Percentiles rank a stretch among this genome's conserved stretches.
Evolutionary conservation across 176 grass and related monocot species (phyloP).

Genomic region (Carex littledalei): DNA sequence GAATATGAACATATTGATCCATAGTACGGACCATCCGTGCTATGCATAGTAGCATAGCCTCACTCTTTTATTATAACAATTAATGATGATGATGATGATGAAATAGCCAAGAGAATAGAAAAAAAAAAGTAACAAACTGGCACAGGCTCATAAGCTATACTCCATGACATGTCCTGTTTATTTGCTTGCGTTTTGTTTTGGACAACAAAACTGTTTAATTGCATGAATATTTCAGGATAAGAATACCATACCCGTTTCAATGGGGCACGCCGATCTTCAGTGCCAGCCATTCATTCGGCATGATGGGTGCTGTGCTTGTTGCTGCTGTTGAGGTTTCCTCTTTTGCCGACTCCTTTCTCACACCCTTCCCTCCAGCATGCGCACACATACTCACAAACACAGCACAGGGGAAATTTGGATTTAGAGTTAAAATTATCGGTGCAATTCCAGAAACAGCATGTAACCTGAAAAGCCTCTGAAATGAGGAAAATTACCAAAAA

Average conservation of each 20-base stretch:
- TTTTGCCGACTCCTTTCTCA: neutral
- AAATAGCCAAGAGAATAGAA: neutral
- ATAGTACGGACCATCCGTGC: too few species aligned
- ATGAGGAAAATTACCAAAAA: neutral
- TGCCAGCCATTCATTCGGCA: slow-evolving; percentile 91
- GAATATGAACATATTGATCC: too few species aligned
- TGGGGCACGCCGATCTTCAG: slow-evolving; percentile 92
- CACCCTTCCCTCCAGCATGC: neutral
- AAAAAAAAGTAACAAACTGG: neutral
- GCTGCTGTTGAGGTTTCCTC: slow-evolving; percentile 69
- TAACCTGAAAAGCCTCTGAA: neutral
- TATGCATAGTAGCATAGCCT: too few species aligned
- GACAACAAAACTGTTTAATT: slow-evolving; percentile 13
- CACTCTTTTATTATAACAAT: too few species aligned
- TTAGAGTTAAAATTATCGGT: slow-evolving; percentile 13
- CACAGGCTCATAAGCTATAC: neutral
- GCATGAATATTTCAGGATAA: slow-evolving; percentile 62
- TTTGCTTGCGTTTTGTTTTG: neutral
- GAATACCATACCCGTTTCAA: slow-evolving; percentile 85
- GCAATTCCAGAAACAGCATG: neutral
- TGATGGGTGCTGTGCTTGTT: slow-evolving; percentile 99
- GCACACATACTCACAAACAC: neutral
- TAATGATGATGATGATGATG: too few species aligned
- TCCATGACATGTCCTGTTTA: neutral
- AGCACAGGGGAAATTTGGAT: neutral